Percentiles rank a stretch among this genome's conserved stretches.
These are phyloP conservation scores for Phytophthora melonis DNA, from an alignment of 352 stramenopile species.

Conservation along the genomic window DNA sequence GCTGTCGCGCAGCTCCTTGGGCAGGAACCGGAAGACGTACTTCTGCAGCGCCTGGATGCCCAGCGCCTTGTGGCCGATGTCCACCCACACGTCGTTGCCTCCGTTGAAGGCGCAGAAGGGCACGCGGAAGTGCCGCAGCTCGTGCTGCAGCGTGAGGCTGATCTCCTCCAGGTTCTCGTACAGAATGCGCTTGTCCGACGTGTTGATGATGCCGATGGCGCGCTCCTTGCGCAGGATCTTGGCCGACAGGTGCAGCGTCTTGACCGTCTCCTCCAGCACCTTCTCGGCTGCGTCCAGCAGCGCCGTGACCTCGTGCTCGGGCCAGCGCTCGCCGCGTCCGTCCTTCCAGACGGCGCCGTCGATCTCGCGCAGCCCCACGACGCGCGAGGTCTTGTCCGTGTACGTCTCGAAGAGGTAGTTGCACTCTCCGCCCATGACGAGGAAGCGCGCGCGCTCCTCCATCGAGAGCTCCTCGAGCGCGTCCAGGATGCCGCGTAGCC, in stretches of 20 bases:
- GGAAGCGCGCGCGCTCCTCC: conserved; percentile 74
- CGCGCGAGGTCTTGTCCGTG: conserved; percentile 48
- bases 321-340: conserved; percentile 89
- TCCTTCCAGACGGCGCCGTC: conserved; percentile 79
- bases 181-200: conserved; percentile 76
- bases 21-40: conserved; percentile 78
- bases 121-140: conserved; percentile 78
- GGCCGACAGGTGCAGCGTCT: conserved; percentile 86
- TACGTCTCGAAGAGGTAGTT: conserved; percentile 94
- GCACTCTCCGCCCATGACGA: conserved; percentile 97
- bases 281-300: conserved; percentile 89
- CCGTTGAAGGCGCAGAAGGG: conserved; percentile 98
- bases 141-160: conserved; percentile 92
- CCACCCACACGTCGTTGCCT: conserved; percentile 96
- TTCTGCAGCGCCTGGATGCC: conserved; percentile 93
- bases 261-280: conserved; percentile 78
- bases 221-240: conserved; percentile 94
- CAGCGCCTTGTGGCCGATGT: conserved; percentile 97
- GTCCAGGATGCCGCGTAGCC: conserved; percentile 81
- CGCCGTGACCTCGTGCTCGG: conserved; percentile 72
- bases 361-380: conserved; percentile 74
- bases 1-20: conserved; percentile 76
- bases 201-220: conserved; percentile 93
- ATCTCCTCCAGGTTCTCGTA: conserved; percentile 96
- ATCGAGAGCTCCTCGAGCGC: conserved; percentile 56